These are phyloP conservation scores for Chytriomyces sp. DNA, from an alignment of 192 early-diverging fungal species.

Conservation along the genomic window DNA sequence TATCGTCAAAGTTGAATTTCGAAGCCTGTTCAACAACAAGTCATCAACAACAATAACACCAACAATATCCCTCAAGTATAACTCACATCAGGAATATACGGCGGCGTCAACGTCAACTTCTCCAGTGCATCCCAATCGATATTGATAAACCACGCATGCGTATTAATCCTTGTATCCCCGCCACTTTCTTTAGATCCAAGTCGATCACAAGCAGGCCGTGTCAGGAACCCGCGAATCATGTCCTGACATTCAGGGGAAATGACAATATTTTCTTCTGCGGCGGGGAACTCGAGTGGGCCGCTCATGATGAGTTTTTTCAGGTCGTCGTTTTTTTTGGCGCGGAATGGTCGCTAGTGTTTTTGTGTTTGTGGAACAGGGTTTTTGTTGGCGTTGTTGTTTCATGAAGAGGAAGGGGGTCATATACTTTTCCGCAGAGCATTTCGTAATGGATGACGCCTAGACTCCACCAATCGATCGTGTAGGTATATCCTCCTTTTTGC, in stretches of 20 bases:
- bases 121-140: slow-evolving; percentile 54
- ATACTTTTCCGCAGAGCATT: slow-evolving; percentile 73
- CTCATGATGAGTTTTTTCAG: slow-evolving; percentile 73
- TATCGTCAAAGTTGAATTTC: slow-evolving; percentile 88
- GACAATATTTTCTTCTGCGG: slow-evolving; percentile 26
- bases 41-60: background rate
- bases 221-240: slow-evolving; percentile 58
- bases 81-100: slow-evolving; percentile 59
- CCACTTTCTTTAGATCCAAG: slow-evolving; percentile 76
- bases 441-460: slow-evolving; percentile 91
- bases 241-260: slow-evolving; percentile 30
- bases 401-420: too few relatives aligned
- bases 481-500: slow-evolving; percentile 70
- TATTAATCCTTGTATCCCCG: slow-evolving; percentile 63
- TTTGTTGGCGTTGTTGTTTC: too few relatives aligned
- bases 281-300: slow-evolving; percentile 70
- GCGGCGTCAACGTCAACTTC: slow-evolving; percentile 44
- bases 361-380: too few relatives aligned
- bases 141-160: slow-evolving; percentile 49
- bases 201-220: slow-evolving; percentile 74
- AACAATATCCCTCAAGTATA: background rate
- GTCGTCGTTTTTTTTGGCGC: slow-evolving; percentile 76
- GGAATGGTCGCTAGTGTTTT: slow-evolving; percentile 65
- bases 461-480: slow-evolving; percentile 96
- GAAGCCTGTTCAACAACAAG: background rate